Evolutionary conservation across 768 basidiomycete species (phyloP), one percentile per base, ranked within the genome.

Genomic region (Tephrocybe sp.): DNA sequence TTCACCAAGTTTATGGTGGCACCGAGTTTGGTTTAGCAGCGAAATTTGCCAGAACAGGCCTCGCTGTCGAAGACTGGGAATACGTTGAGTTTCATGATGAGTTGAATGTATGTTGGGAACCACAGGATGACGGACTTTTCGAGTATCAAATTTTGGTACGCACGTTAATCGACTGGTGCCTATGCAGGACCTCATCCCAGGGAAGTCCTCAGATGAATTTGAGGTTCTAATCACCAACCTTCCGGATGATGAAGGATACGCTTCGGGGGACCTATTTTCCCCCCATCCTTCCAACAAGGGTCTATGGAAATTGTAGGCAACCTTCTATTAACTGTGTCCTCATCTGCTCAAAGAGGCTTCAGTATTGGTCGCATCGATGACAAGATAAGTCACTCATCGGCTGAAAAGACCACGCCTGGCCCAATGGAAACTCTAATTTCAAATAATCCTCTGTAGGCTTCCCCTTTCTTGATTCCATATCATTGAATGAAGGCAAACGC

Each of bases 301-400:
- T 14, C 47, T 71, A 8, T 76, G 65, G 56, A 69, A 62, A 51
- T 51, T 74, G 70, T 72, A 48, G 4, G 61, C 1, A 19, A 36
- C 11, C 16, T 40, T 31, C 22, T 23, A 9, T 31, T 1, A 39
- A 9, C 1, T 11, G 3, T 11, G 13, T 17, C 17, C 14, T 32
- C 10, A 22, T 39, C 6, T 4, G 13, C 44, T 45, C 35, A 45
- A 13, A 0, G 5, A 8, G 9, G 13, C 14, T 12, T 17, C 14
- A 72, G 68, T 17, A 61, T 74, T n/a, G 73, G 73, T 22, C 63
- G 77, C 9, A 57, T 70, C 54, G 57, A 74, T 63, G 71, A 71
- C 51, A 66, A 69, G 16, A 62, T 69, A 19, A 59, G 68, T 10
- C 68, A 67, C 47, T 57, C 67, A 5, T 66, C 67, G 13, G 69